Conservation (phyloP, 345 rosid species). For the Arabidopsis arenosa region DNA sequence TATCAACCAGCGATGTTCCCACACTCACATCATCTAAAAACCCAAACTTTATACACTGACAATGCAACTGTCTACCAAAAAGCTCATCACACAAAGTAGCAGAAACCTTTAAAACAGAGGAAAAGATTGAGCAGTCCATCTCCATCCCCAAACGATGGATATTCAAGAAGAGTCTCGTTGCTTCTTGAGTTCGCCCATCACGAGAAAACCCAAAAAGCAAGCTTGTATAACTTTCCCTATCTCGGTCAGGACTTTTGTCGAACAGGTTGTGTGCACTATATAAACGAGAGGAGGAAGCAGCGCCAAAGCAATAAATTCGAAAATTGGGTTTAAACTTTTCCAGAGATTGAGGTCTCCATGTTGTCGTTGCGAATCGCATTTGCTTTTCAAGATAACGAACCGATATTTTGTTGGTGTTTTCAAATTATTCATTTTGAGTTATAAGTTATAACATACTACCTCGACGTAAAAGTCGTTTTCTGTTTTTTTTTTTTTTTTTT, state of each 20-base stretch:
- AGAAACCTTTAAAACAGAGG: conserved; percentile 73
- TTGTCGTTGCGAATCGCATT: conserved; percentile 27
- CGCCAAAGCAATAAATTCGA: not conserved
- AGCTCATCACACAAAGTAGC: conserved; percentile 54
- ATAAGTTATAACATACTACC: no score
- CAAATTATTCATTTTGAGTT: conserved; percentile 5
- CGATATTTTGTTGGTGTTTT: not conserved
- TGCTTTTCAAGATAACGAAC: conserved; percentile 1
- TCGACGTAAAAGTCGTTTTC: no score
- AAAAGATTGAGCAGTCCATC: conserved; percentile 61
- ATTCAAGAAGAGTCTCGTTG: conserved; percentile 55
- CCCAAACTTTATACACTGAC: conserved; percentile 63
- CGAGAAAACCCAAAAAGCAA: conserved; percentile 63
- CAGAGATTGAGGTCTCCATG: conserved; percentile 25
- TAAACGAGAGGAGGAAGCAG: not conserved
- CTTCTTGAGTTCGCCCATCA: conserved; percentile 56
- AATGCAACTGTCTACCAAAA: conserved; percentile 72
- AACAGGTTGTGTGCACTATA: conserved; percentile 48
- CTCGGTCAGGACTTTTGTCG: conserved; percentile 56
- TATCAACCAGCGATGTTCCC: conserved; percentile 79
- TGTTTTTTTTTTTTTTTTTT: no score
- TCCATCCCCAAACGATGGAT: conserved; percentile 57
- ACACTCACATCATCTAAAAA: conserved; percentile 66
- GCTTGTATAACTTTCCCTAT: conserved; percentile 39
- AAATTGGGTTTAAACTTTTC: not conserved